Evolutionary conservation across 257 asterid genomes (phyloP), one percentile per base, ranked within the genome.

Genomic region (Nicotiana attenuata): DNA sequence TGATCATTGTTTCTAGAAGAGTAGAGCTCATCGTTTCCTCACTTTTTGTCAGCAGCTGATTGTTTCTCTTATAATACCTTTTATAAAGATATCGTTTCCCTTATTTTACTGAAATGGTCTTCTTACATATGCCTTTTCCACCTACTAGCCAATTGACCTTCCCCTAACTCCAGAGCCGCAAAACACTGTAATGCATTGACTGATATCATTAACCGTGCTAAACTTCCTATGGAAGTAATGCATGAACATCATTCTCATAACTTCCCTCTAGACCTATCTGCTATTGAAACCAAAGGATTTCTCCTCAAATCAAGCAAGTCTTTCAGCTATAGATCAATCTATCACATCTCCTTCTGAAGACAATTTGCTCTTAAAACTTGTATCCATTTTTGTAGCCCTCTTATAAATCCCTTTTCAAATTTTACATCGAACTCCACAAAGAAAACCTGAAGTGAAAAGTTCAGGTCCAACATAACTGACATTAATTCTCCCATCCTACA

Each of bases 361-460:
- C 59, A 73, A 50, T 52, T 73, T 73, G 26, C 60, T 47, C 61
- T 47, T 47, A 73, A 47, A 47, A 45, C 78, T 47, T 73, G 78
- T 47, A 22, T 45, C 60, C 45, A 41, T 22, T 24, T 73, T 13
- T 22, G 7, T 22, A 71, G 47, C 59, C 35, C 35, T 45, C 60
- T 73, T 24, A 73, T 47, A 47, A 47, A 73, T 73, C 8, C 61
- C 22, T 73, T 73, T 29, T 1, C 78, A 47, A 35, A 47, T 73
- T 73, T 47, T 22, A 22, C 26, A 73, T 24, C 1, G 38, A 73
- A 73, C 61, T 73, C 35, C 38, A 24, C 22, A 14, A 22, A 47
- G 61, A 73, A 73, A 73, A 22, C 22, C 38, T 73, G 60, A 73
- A 73, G 26, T 73, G 78, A 73, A 14, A 47, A 73, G 61, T 45